Evolutionary conservation across 306 rosid genomes (phyloP), one percentile per base, ranked within the genome.

Genomic region (Malus asiatica): DNA sequence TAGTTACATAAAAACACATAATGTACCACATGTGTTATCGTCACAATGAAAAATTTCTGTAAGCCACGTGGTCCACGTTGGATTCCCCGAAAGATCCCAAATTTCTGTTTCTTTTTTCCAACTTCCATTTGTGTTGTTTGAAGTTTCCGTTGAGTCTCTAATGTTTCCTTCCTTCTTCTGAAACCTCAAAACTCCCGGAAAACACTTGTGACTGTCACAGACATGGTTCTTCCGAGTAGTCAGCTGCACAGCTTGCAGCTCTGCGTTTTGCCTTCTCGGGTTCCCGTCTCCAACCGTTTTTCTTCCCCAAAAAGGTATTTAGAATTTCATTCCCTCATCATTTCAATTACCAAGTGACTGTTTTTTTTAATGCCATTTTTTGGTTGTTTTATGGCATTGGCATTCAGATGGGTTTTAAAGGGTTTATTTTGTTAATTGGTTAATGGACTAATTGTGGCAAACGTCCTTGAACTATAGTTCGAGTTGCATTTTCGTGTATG

Each of bases 211-310:
- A 33, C 51, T 18, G 60, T 18, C 19, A 57, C 46, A 40, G 33
- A 57, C 66, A 90, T 90, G 96, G 83, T 79, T 84, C 77, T 79
- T 51, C 19, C 22, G 45, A 51, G 60, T 9, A 40, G 45, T 80
- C 96, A 76, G 32, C 67, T 80, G 75, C 97, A 80, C 53, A 76
- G 77, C 85, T 75, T 83, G 19, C 85, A 74, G 70, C 86, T 85
- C 58, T 86, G 90, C 90, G 74, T 77, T 77, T 77, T 83, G 15
- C 79, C 84, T 18, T 33, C 66, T 15, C 66, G 75, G 38, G 72
- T 64, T 59, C 79, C 78, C 32, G 52, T 71, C 12, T 76, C 68
- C 83, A 20, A 27, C 30, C 84, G 63, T 11, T 52, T 33, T 33
- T 76, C 87, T 29, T 73, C 84, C 53, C 35, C 66, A 35, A 70